A percentile compares a stretch with the other conserved stretches of the same genome.
phyloP scores from a whole-genome alignment of 1,284 basidiomycete genomes.

The Neonothopanus nambi region DNA sequence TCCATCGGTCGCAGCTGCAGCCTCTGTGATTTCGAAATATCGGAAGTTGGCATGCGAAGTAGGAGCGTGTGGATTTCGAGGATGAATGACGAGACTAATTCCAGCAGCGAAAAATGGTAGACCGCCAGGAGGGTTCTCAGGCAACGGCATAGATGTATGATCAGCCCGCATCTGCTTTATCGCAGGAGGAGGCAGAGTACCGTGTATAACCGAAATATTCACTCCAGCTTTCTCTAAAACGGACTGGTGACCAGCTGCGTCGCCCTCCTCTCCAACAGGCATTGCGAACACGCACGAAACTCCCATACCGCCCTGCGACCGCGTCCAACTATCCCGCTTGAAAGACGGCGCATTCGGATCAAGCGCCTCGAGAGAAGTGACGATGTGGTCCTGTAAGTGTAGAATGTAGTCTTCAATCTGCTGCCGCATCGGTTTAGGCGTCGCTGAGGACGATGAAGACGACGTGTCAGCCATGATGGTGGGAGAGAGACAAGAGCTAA shows the following conservation, averaged over 20 bases:
- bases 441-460: neutral
- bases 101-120: slow-evolving; percentile 96
- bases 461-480: neutral
- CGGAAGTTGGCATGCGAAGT: slow-evolving; percentile 98
- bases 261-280: slow-evolving; percentile 41
- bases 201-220: slow-evolving; percentile 93
- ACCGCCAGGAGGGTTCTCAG: slow-evolving; percentile 45
- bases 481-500: too few species aligned
- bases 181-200: slow-evolving; percentile 83
- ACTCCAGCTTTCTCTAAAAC: slow-evolving; percentile 97
- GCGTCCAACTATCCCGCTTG: slow-evolving; percentile 86
- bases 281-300: slow-evolving; percentile 86
- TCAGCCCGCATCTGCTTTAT: slow-evolving; percentile 95
- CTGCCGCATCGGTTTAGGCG: slow-evolving; percentile 67
- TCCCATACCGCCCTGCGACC: slow-evolving; percentile 84
- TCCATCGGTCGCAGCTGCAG: slow-evolving; percentile 32
- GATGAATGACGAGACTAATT: slow-evolving; percentile 91
- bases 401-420: slow-evolving; percentile 83
- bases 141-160: slow-evolving; percentile 74
- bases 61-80: slow-evolving; percentile 86
- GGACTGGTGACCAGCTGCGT: slow-evolving; percentile 33
- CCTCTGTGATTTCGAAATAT: slow-evolving; percentile 90
- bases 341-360: slow-evolving; percentile 76
- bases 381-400: slow-evolving; percentile 82
- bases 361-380: slow-evolving; percentile 75